phyloP scores from a whole-genome alignment of 371 early-diverging fungal genomes.

The Apophysomyces variabilis region DNA sequence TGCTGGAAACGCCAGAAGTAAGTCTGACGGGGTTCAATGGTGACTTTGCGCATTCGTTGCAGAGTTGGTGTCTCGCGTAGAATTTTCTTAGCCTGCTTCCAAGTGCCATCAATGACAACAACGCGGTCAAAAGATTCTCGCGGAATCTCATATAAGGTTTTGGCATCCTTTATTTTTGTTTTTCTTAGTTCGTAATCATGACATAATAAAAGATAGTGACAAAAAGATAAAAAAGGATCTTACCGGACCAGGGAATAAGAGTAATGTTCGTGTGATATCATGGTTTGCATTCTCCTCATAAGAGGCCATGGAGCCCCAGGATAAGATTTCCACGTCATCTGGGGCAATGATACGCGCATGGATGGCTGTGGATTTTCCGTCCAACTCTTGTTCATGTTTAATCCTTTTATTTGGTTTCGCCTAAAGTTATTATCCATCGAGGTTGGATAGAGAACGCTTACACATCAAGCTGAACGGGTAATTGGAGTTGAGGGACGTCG shows the following conservation, averaged over 20 bases:
- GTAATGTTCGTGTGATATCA: conserved; percentile 48
- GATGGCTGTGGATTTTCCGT: conserved; percentile 83
- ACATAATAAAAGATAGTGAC: too few species aligned
- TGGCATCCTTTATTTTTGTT: conserved; percentile 58
- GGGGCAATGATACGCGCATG: conserved; percentile 83
- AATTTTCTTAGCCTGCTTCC: conserved; percentile 88
- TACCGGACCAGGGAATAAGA: conserved; percentile 89
- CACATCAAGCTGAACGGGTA: conserved; percentile 79
- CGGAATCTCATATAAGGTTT: conserved; percentile 66
- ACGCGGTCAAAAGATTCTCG: conserved; percentile 71
- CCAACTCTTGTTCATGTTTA: conserved; percentile 74
- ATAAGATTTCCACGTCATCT: neutral
- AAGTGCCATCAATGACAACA: conserved; percentile 93
- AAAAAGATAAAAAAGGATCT: conserved; percentile 16
- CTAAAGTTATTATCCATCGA: neutral
- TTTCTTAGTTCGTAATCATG: too few species aligned
- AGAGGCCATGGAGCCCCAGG: conserved; percentile 6
- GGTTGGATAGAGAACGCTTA: conserved; percentile 29
- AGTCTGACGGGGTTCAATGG: conserved; percentile 71
- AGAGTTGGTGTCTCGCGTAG: conserved; percentile 52
- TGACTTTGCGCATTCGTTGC: conserved; percentile 60
- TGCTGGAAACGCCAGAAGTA: conserved; percentile 92
- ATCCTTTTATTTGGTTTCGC: conserved; percentile 33
- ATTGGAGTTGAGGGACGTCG: conserved; percentile 62
- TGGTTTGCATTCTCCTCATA: conserved; percentile 50